phyloP scores from a whole-genome alignment of 768 basidiomycete species.

The Crucibulum laeve region DNA sequence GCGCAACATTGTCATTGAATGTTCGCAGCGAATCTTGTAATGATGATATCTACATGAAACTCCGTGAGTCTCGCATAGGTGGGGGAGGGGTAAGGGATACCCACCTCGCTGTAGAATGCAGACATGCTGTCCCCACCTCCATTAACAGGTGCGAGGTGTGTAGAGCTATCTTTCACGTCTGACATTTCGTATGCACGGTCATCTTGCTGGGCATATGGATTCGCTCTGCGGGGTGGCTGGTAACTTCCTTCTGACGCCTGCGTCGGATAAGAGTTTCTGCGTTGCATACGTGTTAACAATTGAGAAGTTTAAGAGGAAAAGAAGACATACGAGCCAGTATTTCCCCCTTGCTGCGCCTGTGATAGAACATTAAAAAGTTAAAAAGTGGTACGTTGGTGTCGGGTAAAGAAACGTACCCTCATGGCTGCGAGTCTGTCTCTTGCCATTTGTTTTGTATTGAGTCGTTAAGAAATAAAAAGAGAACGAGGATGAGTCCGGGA shows the following conservation, averaged over 20 bases:
- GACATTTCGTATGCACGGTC: slow-evolving; percentile 69
- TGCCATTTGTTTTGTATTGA: slow-evolving; percentile 52
- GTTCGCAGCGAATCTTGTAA: slow-evolving; percentile 66
- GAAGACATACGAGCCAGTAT: slow-evolving; percentile 42
- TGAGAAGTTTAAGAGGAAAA: slow-evolving; percentile 6
- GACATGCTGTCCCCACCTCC: slow-evolving; percentile 53
- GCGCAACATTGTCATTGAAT: slow-evolving; percentile 66
- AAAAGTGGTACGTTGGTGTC: slow-evolving; percentile 8
- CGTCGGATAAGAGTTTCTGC: slow-evolving; percentile 63
- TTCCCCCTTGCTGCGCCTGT: slow-evolving; percentile 59
- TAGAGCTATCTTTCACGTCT: slow-evolving; percentile 56
- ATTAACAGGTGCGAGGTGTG: slow-evolving; percentile 37
- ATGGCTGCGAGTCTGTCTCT: slow-evolving; percentile 89
- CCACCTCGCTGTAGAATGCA: slow-evolving; percentile 71
- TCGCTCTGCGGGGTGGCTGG: slow-evolving; percentile 43
- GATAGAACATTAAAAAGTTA: slow-evolving; percentile 37
- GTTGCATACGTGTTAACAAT: slow-evolving; percentile 9
- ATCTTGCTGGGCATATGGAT: slow-evolving; percentile 69
- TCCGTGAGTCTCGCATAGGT: neutral
- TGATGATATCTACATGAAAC: slow-evolving; percentile 54
- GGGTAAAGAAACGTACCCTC: slow-evolving; percentile 49
- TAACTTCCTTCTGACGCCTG: slow-evolving; percentile 53
- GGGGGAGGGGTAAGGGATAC: neutral
- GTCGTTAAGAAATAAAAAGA: slow-evolving; percentile 14
- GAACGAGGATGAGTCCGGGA: slow-evolving; percentile 14